Evolutionary conservation across 163 green algal species (phyloP).

Genomic region (Scenedesmus sp.): DNA sequence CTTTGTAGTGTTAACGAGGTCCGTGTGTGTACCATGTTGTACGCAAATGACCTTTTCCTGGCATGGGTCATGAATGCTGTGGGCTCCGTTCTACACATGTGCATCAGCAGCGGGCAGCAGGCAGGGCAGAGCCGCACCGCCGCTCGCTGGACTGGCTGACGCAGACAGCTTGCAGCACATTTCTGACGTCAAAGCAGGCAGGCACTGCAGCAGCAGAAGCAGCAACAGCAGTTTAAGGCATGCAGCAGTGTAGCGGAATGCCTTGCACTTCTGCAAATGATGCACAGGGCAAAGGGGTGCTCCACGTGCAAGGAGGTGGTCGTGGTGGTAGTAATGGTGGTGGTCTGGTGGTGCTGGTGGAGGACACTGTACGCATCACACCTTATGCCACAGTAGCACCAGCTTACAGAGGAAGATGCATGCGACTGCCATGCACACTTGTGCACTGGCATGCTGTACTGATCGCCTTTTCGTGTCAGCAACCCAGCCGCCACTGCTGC

Average conservation of each 20-base stretch:
- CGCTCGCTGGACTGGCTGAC: neutral
- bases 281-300: too few relatives aligned
- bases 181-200: too few relatives aligned
- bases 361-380: too few relatives aligned
- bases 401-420: neutral
- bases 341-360: too few relatives aligned
- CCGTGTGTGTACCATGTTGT: too few relatives aligned
- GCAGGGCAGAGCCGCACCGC: neutral
- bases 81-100: neutral
- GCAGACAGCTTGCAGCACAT: too few relatives aligned
- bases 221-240: neutral
- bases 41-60: too few relatives aligned
- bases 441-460: neutral
- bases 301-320: too few relatives aligned
- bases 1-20: too few relatives aligned
- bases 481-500: neutral
- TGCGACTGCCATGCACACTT: neutral
- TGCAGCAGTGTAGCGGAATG: neutral
- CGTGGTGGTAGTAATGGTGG: too few relatives aligned
- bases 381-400: neutral
- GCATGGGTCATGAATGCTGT: neutral
- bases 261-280: neutral
- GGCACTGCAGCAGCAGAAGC: neutral
- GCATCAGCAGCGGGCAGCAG: neutral
- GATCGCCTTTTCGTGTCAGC: too few relatives aligned